These are phyloP conservation scores for Fraxinus velutina DNA, from an alignment of 305 asterid species.

Conservation along the genomic window DNA sequence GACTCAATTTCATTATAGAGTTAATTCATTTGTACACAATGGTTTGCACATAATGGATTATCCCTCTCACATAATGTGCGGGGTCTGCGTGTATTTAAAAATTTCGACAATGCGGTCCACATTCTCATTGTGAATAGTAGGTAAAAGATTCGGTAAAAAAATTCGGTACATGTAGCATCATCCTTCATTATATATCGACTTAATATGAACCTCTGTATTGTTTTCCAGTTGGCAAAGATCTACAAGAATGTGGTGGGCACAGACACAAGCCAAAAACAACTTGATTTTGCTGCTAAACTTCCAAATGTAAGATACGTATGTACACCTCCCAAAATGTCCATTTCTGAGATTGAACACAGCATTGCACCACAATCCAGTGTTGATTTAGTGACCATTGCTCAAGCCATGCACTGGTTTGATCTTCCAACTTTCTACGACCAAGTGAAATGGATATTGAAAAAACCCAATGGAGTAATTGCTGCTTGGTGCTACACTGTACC, in stretches of 20 bases:
- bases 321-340: constrained; percentile 53
- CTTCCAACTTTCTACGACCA: constrained; percentile 57
- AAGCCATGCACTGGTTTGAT: constrained; percentile 79
- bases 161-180: too few relatives aligned
- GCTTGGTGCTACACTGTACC: constrained; percentile 72
- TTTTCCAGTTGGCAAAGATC: constrained; percentile 49
- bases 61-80: too few relatives aligned
- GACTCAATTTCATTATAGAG: neutral
- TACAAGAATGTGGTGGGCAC: constrained; percentile 74
- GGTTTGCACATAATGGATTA: too few relatives aligned
- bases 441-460: constrained; percentile 49
- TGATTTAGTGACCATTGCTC: constrained; percentile 58
- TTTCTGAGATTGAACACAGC: constrained; percentile 37
- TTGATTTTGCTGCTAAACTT: constrained; percentile 50
- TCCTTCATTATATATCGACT: neutral
- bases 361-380: constrained; percentile 48
- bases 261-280: constrained; percentile 65
- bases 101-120: too few relatives aligned
- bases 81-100: too few relatives aligned
- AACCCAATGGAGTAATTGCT: constrained; percentile 67
- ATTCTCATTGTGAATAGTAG: too few relatives aligned
- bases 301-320: constrained; percentile 59
- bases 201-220: neutral
- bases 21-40: too few relatives aligned
- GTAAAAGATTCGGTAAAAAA: too few relatives aligned